Evolutionary conservation across 805 yeast genomes (phyloP).

Genomic region (Lachancea thermotolerans): DNA sequence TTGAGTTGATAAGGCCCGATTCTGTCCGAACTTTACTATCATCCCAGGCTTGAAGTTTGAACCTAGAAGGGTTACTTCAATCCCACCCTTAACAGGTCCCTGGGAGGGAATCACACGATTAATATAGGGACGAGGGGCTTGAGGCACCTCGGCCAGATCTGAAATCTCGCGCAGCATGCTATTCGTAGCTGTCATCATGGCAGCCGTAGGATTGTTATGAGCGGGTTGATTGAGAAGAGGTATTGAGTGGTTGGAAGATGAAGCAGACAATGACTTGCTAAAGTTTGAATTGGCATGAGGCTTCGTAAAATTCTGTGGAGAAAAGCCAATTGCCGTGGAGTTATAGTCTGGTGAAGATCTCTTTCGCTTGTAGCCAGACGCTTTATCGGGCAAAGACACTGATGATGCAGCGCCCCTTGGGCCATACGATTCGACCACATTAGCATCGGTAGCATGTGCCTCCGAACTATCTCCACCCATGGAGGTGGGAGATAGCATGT

Average conservation of each 20-base stretch:
- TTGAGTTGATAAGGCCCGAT: constrained; percentile 74
- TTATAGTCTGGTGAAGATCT: constrained; percentile 11
- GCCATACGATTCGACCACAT: not conserved
- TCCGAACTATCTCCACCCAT: constrained; percentile 56
- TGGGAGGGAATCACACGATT: constrained; percentile 90
- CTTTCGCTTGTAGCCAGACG: constrained; percentile 16
- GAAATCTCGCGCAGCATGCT: constrained; percentile 8
- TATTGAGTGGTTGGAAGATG: constrained; percentile 10
- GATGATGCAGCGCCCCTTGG: not conserved
- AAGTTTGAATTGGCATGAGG: constrained; percentile 1
- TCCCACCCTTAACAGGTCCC: constrained; percentile 95
- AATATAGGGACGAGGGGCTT: constrained; percentile 43
- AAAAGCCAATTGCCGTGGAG: not conserved
- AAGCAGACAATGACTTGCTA: constrained; percentile 6
- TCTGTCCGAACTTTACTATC: constrained; percentile 79
- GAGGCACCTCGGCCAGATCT: constrained; percentile 9
- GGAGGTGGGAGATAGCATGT: constrained; percentile 54
- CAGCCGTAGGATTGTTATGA: constrained; percentile 6
- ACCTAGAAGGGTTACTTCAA: constrained; percentile 88
- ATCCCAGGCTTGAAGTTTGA: constrained; percentile 79
- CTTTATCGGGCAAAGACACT: constrained; percentile 14
- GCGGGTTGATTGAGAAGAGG: constrained; percentile 2
- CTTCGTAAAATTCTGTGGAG: not conserved
- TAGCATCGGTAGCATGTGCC: constrained; percentile 25
- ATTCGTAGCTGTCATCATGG: constrained; percentile 7